Conservation (phyloP, 805 yeast species). For the Ogataea pini region DNA sequence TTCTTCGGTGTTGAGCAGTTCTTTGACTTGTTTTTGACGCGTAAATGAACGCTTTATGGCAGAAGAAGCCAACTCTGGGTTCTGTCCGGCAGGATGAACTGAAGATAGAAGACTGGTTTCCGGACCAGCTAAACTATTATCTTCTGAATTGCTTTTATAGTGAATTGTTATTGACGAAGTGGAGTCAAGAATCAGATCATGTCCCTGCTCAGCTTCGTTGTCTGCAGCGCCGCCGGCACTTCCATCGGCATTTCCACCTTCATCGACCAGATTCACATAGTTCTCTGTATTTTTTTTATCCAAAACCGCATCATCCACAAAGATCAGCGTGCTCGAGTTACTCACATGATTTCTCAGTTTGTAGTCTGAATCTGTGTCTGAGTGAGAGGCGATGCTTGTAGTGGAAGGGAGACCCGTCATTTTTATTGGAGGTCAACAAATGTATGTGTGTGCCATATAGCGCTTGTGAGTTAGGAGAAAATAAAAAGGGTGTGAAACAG, state of each 20-base stretch:
- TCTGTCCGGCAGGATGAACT: slow-evolving; percentile 3
- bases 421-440: neutral
- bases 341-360: slow-evolving; percentile 8
- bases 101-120: slow-evolving; percentile 19
- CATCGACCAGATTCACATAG: neutral
- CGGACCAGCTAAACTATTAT: slow-evolving; percentile 9
- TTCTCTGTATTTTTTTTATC: slow-evolving; percentile 4
- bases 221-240: neutral
- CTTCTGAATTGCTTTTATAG: neutral
- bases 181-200: slow-evolving; percentile 15
- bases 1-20: slow-evolving; percentile 50
- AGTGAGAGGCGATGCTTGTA: slow-evolving; percentile 5
- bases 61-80: slow-evolving; percentile 14
- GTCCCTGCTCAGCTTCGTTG: neutral
- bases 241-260: neutral
- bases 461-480: neutral
- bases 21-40: slow-evolving; percentile 39
- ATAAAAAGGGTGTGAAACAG: neutral
- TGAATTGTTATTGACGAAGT: slow-evolving; percentile 17
- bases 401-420: slow-evolving; percentile 11
- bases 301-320: neutral
- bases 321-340: slow-evolving; percentile 13
- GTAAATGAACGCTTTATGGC: slow-evolving; percentile 26
- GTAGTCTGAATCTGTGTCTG: neutral
- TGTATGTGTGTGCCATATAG: slow-evolving; percentile 1